Percentiles rank a stretch among this genome's conserved stretches.
phyloP scores from a whole-genome alignment of 495 filamentous ascomycete genomes.

The Chaetomidium leptoderma region DNA sequence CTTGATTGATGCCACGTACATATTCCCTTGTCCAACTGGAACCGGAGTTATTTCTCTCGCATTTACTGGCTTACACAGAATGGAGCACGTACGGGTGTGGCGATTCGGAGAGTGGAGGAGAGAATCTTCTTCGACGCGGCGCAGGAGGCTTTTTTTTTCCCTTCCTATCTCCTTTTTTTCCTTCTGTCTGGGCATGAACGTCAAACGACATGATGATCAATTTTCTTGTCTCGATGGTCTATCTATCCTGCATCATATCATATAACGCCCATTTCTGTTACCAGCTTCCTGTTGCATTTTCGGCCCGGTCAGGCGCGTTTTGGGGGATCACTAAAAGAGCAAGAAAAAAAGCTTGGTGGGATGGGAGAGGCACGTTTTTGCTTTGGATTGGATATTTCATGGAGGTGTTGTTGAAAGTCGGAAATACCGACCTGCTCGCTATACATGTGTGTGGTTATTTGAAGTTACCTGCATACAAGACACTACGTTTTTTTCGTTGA shows the following conservation, averaged over 20 bases:
- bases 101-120: neutral
- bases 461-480: neutral
- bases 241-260: constrained; percentile 2
- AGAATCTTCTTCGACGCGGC: constrained; percentile 13
- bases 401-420: neutral
- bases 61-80: constrained; percentile 3
- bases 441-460: constrained; percentile 5
- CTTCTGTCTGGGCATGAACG: constrained; percentile 6
- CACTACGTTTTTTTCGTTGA: neutral
- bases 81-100: constrained; percentile 9
- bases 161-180: neutral
- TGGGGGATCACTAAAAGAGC: neutral
- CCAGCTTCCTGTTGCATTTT: constrained; percentile 4
- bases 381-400: neutral
- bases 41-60: constrained; percentile 6
- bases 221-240: constrained; percentile 17
- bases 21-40: neutral
- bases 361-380: neutral
- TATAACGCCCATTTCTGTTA: neutral
- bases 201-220: constrained; percentile 23
- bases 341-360: constrained; percentile 1
- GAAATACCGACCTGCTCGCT: neutral
- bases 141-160: constrained; percentile 15
- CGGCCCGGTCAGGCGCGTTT: neutral
- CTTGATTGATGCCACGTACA: neutral